Evolutionary conservation across 768 basidiomycete genomes (phyloP), one percentile per base, ranked within the genome.

Genomic region (Suillus clintonianus): DNA sequence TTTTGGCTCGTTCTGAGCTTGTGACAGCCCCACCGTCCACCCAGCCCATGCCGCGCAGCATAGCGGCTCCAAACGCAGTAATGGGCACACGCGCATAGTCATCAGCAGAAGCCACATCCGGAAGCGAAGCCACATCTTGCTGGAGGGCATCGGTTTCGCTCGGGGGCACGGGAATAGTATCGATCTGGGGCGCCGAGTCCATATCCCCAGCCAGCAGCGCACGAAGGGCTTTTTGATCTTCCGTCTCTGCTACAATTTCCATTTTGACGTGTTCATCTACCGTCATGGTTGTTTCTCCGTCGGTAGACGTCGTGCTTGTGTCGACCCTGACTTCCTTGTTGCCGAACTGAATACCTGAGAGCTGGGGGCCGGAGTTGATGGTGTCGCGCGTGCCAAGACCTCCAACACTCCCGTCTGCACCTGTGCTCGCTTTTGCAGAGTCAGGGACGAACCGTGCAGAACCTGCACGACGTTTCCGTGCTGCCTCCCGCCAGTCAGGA

Each of bases 21-120:
- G 88, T 82, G 3, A 92, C 92, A 5, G 89, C 87, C 4, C 84
- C 84, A 1, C 92, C 91, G 41, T 91, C 88, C 64, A 92, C 92
- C 95, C 95, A 98, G 3, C 96, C 96, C 97, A 99, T 99, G 0
- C 97, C 97, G 51, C 95, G 85, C 5, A 97, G 81, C 69, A 99
- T 84, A 8, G 97, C 97, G 5, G 91, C 89, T 7, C 97, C 97
- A 68, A 99, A 99, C 62, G 93, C 90, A 6, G 91, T 89, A 17
- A 99, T 89, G 0, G 97, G 97, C 0, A 98, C 87, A 22, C 94
- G 90, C 41, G 86, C 86, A 72, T 99, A 99, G 75, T 96, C 97
- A 0, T 92, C 89, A 19, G 92, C 77, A 0, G 91, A 87, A 1
- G 95, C 88, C 59, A 76, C 75, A 8, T 91, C 90, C 0, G 94